Evolutionary conservation across 2,329 filamentous ascomycete genomes (phyloP), one percentile per base, ranked within the genome.

Genomic region (Dothideomycetes sp.): DNA sequence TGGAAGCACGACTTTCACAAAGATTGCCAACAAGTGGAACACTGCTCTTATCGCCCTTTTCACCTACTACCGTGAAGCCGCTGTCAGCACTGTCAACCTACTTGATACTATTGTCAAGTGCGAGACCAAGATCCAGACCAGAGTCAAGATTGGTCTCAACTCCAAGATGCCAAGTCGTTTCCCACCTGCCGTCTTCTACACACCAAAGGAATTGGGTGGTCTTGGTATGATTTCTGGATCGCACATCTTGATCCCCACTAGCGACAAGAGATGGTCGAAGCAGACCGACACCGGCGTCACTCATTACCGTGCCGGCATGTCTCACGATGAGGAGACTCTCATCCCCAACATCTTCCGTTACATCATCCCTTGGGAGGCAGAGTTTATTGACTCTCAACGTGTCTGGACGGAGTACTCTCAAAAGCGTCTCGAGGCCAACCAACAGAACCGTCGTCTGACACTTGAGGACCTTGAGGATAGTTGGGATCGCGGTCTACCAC

Each of bases 11-110:
- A 98, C 91, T 0, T 98, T 98, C 65, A 98, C 91, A 34, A 98
- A 98, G 73, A 98, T 98, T 55, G 91, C 93, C 34, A 98, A 98
- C 66, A 98, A 98, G 66, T 98, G 93, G 91, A 98, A 98, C 63
- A 98, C 91, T 0, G 91, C 86, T 1, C 64, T 98, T 49, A 98
- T 98, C 54, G 88, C 91, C 1, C 74, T 98, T 18, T 98, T 98
- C 65, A 96, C 91, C 0, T 98, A 98, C 63, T 98, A 98, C 58
- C 85, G 91, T 59, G 91, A 98, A 59, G 91, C 91, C 35, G 91
- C 91, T 12, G 89, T 96, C 2, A 94, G 89, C 1, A 98, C 93
- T 0, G 85, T 96, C 45, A 84, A 86, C 45, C 70, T 98, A 4
- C 73, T 98, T 3, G 91, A 98, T 57, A 95, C 89, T 0, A 98